These are phyloP conservation scores for Vitis hybrid DNA, from an alignment of 177 flowering plant genomes.

Conservation along the genomic window DNA sequence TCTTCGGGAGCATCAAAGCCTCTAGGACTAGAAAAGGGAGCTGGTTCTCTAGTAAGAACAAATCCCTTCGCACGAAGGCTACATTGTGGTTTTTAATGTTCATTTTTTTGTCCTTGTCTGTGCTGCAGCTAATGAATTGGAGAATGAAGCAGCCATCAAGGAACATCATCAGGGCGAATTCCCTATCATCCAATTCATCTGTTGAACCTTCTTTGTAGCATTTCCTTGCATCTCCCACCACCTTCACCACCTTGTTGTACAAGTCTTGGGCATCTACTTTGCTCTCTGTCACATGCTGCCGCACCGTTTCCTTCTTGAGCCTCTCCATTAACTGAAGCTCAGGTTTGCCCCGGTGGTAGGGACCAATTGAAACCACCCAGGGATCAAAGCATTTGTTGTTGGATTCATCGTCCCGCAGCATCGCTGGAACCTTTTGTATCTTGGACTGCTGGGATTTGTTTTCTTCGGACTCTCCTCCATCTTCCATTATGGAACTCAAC, in stretches of 20 bases:
- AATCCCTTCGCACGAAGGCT: conserved; percentile 1
- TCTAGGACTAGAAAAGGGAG: conserved; percentile 10
- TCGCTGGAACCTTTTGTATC: background rate
- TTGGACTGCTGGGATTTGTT: background rate
- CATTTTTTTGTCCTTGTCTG: background rate
- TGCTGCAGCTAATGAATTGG: background rate
- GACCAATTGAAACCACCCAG: conserved; percentile 15
- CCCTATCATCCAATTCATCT: background rate
- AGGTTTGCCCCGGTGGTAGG: conserved; percentile 13
- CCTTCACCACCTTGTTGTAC: background rate
- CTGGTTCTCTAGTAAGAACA: conserved; percentile 18
- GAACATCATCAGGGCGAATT: conserved; percentile 16
- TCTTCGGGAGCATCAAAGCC: conserved; percentile 1
- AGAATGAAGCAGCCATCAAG: conserved; percentile 14
- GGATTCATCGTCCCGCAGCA: background rate
- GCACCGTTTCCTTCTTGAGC: background rate
- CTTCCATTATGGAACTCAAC: background rate
- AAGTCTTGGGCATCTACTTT: background rate
- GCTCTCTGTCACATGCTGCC: background rate
- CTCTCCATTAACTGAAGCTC: conserved; percentile 2
- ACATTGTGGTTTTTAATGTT: background rate
- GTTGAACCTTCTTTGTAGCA: conserved; percentile 12
- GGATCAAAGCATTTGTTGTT: conserved; percentile 1
- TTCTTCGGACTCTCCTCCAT: background rate
- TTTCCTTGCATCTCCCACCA: background rate